phyloP scores from a whole-genome alignment of 2,329 filamentous ascomycete genomes.

The Colletotrichum agaves region DNA sequence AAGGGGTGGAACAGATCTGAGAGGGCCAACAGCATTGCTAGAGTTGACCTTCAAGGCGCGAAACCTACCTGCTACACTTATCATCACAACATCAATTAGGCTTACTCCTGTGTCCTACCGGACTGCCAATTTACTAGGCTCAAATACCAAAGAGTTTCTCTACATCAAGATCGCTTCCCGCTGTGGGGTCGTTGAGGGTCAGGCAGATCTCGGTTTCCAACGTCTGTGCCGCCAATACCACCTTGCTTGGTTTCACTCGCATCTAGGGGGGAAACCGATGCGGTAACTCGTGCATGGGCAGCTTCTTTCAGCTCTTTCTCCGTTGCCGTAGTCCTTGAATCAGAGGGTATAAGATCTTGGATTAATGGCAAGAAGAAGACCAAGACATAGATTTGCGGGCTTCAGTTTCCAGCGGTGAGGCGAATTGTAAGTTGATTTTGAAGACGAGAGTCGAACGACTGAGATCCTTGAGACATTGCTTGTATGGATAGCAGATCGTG shows the following conservation, averaged over 20 bases:
- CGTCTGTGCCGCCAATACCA: constrained; percentile 12
- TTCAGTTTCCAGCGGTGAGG: not conserved
- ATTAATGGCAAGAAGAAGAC: not conserved
- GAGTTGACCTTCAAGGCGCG: not conserved
- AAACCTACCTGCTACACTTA: constrained; percentile 29
- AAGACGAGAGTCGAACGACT: not conserved
- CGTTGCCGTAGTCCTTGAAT: not conserved
- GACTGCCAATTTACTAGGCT: constrained; percentile 35
- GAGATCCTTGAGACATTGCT: constrained; percentile 1
- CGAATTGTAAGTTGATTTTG: not conserved
- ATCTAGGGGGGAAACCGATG: constrained; percentile 25
- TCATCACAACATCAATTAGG: constrained; percentile 28
- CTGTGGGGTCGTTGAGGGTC: not conserved
- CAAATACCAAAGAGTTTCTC: constrained; percentile 21
- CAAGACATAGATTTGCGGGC: no score
- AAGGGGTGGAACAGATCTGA: constrained; percentile 5
- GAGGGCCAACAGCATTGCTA: constrained; percentile 2
- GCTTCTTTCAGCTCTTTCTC: constrained; percentile 16
- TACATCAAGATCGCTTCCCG: not conserved
- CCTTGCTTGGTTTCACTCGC: constrained; percentile 20
- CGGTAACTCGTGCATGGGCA: constrained; percentile 5
- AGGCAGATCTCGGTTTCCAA: not conserved
- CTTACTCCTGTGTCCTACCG: constrained; percentile 19
- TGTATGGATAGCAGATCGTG: not conserved
- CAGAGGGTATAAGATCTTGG: not conserved